Conservation (phyloP, 2,329 filamentous ascomycete species). For the Aspergillus fructus region DNA sequence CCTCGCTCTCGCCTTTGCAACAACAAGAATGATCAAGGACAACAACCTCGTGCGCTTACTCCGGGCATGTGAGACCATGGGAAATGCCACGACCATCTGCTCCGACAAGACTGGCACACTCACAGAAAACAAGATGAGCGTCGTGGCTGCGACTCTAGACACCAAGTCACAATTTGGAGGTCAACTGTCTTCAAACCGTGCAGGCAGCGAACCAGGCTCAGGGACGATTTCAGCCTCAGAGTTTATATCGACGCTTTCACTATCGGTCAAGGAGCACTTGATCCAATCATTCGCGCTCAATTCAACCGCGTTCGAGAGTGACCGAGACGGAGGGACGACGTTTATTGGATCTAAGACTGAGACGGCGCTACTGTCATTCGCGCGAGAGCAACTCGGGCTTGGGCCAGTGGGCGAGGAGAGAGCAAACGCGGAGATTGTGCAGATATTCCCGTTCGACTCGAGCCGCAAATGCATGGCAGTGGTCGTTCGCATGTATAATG, state of each 20-base stretch:
- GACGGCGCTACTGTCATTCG: constrained; percentile 70
- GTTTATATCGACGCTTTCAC: constrained; percentile 53
- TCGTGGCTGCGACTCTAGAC: constrained; percentile 58
- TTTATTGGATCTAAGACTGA: constrained; percentile 79
- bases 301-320: constrained; percentile 68
- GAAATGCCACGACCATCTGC: constrained; percentile 63
- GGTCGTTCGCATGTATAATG: constrained; percentile 56
- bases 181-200: constrained; percentile 14
- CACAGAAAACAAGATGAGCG: constrained; percentile 64
- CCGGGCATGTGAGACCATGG: constrained; percentile 63
- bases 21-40: constrained; percentile 62
- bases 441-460: constrained; percentile 61
- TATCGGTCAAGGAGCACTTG: constrained; percentile 56
- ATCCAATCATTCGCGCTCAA: constrained; percentile 66
- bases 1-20: constrained; percentile 62
- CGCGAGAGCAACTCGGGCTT: constrained; percentile 65
- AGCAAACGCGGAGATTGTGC: constrained; percentile 58
- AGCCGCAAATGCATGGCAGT: constrained; percentile 69
- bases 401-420: constrained; percentile 61
- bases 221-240: constrained; percentile 49
- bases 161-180: constrained; percentile 45
- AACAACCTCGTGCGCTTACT: constrained; percentile 62
- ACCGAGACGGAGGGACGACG: constrained; percentile 56
- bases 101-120: constrained; percentile 67
- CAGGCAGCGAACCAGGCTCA: constrained; percentile 15